Percentiles rank a stretch among this genome's conserved stretches.
These are phyloP conservation scores for Ceriops zippeliana DNA, from an alignment of 345 rosid species.

Conservation along the genomic window DNA sequence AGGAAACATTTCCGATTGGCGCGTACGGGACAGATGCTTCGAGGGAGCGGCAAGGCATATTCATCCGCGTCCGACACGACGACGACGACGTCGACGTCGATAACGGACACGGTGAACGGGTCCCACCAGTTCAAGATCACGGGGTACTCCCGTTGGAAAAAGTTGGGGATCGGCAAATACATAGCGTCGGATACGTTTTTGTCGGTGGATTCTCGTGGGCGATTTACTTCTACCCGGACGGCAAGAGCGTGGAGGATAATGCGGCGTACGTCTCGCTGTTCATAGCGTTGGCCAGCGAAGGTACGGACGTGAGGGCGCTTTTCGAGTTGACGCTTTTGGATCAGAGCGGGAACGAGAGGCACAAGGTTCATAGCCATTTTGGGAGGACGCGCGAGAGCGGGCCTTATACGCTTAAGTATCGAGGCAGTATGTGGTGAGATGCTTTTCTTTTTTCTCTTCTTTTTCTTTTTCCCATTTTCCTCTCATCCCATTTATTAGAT, in stretches of 20 bases:
- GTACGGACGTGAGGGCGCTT: constrained; percentile 28
- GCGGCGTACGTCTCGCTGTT: constrained; percentile 23
- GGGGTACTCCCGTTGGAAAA: constrained; percentile 20
- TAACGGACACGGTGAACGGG: constrained; percentile 23
- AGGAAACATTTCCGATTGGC: background rate
- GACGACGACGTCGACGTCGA: constrained; percentile 17
- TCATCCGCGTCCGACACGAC: constrained; percentile 13
- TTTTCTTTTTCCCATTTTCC: background rate
- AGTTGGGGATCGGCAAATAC: constrained; percentile 24
- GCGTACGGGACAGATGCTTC: constrained; percentile 40
- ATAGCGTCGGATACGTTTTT: constrained; percentile 20
- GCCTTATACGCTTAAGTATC: constrained; percentile 23
- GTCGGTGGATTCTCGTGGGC: constrained; percentile 26
- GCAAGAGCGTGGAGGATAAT: constrained; percentile 23
- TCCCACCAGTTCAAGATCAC: constrained; percentile 24
- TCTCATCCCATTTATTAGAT: background rate
- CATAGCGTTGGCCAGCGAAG: constrained; percentile 28
- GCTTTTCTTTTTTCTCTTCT: too few species aligned
- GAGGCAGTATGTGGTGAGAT: constrained; percentile 25
- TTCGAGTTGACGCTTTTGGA: constrained; percentile 27
- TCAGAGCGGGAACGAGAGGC: constrained; percentile 27
- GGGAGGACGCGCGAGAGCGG: constrained; percentile 23
- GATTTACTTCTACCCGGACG: constrained; percentile 28
- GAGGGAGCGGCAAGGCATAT: constrained; percentile 31
- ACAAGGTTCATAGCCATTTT: constrained; percentile 29